Evolutionary conservation across 2,329 filamentous ascomycete species (phyloP).

Genomic region (Myriosclerotinia duriaeana): DNA sequence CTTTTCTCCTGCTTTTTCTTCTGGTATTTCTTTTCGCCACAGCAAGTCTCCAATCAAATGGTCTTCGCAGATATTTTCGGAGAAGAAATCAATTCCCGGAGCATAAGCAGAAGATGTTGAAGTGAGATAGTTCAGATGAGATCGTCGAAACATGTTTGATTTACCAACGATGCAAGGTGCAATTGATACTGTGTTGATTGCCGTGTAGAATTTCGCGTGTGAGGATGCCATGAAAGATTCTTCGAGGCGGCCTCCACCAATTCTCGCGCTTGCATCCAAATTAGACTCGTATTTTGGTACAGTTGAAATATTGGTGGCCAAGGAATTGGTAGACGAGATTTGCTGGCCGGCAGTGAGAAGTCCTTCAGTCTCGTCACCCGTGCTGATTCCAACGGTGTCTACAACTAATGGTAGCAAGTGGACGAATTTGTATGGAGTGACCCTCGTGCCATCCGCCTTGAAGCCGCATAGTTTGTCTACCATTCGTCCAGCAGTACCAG

Average conservation of each 20-base stretch:
- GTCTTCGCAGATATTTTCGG: conserved; percentile 95
- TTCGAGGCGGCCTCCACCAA: conserved; percentile 80
- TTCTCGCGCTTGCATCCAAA: conserved; percentile 32
- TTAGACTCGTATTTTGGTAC: conserved; percentile 35
- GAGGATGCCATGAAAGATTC: conserved; percentile 93
- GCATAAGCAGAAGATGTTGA: conserved; percentile 45
- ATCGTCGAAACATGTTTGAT: conserved; percentile 96
- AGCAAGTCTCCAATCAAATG: conserved; percentile 91
- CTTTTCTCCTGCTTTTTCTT: conserved; percentile 44
- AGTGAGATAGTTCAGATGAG: conserved; percentile 77
- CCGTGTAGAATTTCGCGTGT: conserved; percentile 96
- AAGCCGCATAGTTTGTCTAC: conserved; percentile 81
- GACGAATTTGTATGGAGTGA: conserved; percentile 79
- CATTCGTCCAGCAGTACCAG: conserved; percentile 79
- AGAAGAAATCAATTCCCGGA: conserved; percentile 88
- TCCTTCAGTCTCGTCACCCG: conserved; percentile 31
- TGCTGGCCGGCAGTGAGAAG: conserved; percentile 29
- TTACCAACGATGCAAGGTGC: conserved; percentile 96
- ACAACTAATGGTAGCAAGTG: conserved; percentile 89
- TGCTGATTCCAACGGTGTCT: conserved; percentile 57
- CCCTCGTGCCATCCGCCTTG: conserved; percentile 49
- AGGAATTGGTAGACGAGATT: conserved; percentile 40
- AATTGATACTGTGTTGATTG: conserved; percentile 88
- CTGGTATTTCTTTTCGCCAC: conserved; percentile 68
- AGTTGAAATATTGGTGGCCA: conserved; percentile 37